phyloP scores from a whole-genome alignment of 495 filamentous ascomycete genomes.

The Podospora australis region DNA sequence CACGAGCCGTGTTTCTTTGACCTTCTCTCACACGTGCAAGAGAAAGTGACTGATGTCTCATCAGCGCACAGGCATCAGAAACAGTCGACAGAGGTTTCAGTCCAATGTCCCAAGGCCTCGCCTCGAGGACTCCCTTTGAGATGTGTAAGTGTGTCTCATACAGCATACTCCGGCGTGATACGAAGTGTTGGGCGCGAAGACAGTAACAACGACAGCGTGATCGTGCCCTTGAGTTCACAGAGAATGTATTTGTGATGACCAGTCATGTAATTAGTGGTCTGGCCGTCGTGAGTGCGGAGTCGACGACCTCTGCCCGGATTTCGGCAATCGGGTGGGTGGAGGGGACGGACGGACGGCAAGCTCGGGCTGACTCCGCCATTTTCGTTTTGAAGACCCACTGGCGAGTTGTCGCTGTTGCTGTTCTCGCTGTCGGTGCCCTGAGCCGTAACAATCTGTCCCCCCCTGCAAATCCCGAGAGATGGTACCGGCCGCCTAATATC shows the following conservation, averaged over 20 bases:
- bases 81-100: background rate
- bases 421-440: too few species aligned
- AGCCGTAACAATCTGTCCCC: background rate
- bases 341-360: background rate
- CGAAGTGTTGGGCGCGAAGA: background rate
- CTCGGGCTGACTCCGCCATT: background rate
- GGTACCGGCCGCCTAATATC: background rate
- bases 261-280: background rate
- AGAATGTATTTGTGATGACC: too few species aligned
- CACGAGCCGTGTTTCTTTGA: too few species aligned
- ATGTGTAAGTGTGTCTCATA: background rate
- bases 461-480: background rate
- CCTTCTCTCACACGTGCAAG: background rate
- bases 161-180: too few species aligned
- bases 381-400: background rate
- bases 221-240: too few species aligned
- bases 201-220: too few species aligned
- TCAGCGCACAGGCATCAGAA: background rate
- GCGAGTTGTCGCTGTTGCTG: background rate
- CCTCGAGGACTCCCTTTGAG: background rate
- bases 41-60: too few species aligned
- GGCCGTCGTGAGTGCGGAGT: conserved; percentile 8
- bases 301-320: conserved; percentile 14
- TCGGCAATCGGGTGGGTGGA: conserved; percentile 20
- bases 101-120: background rate